These are phyloP conservation scores for Globisporangium mamillatum DNA, from an alignment of 352 stramenopile species.

Conservation along the genomic window DNA sequence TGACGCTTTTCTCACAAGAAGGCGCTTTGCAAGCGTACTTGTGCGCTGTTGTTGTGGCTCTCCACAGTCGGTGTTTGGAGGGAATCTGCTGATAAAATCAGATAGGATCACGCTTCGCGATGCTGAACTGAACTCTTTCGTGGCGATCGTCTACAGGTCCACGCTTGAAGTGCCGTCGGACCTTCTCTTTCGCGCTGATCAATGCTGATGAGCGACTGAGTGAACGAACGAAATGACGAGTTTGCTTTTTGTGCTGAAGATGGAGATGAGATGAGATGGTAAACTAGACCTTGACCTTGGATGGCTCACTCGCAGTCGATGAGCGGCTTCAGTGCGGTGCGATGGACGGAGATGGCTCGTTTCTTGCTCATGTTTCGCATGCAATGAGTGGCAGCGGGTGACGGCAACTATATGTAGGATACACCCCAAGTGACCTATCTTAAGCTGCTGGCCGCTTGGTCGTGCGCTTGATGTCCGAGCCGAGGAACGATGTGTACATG, in stretches of 20 bases:
- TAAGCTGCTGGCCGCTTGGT: not conserved
- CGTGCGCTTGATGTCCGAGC: constrained; percentile 49
- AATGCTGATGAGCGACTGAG: not conserved
- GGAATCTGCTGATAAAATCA: not conserved
- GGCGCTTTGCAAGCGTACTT: not conserved
- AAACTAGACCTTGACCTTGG: not conserved
- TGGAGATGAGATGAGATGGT: not conserved
- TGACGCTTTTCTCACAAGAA: not conserved
- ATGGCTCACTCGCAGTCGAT: not conserved
- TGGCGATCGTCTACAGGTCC: constrained; percentile 1
- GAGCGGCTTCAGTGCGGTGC: not conserved
- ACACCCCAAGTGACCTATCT: no score
- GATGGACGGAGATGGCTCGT: not conserved
- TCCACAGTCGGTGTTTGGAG: not conserved
- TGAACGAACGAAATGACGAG: not conserved
- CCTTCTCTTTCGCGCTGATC: constrained; percentile 2
- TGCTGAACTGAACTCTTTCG: constrained; percentile 2
- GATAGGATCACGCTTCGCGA: not conserved
- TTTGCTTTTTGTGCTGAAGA: not conserved
- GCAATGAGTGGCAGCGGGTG: not conserved
- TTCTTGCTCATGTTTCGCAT: not conserved
- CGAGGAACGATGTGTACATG: constrained; percentile 73
- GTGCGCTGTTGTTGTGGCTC: not conserved
- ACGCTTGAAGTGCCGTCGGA: not conserved
- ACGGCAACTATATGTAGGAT: not conserved